These are phyloP conservation scores for Aspergillus sp. DNA, from an alignment of 2,329 filamentous ascomycete species.

Conservation along the genomic window DNA sequence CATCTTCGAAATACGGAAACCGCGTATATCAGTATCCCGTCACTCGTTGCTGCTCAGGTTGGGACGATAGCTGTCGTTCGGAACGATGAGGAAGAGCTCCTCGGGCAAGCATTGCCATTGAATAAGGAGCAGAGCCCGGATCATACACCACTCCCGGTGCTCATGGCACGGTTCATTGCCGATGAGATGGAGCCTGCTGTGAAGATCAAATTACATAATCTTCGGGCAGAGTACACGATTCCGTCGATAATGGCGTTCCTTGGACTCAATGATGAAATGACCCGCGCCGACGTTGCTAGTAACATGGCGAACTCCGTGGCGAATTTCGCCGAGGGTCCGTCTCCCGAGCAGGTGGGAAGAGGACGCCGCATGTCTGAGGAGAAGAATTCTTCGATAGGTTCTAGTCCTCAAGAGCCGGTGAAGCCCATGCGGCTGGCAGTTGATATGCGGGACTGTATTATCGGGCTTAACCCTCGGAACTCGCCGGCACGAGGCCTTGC, in stretches of 20 bases:
- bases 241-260: conserved; percentile 73
- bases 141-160: conserved; percentile 44
- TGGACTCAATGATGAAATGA: conserved; percentile 58
- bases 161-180: conserved; percentile 84
- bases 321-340: conserved; percentile 57
- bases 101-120: conserved; percentile 52
- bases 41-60: conserved; percentile 70
- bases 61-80: conserved; percentile 54
- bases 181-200: conserved; percentile 90
- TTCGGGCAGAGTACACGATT: conserved; percentile 83
- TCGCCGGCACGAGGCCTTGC: conserved; percentile 67
- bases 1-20: conserved; percentile 57
- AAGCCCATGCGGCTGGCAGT: conserved; percentile 51
- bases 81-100: conserved; percentile 61
- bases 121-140: conserved; percentile 11
- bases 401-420: conserved; percentile 16
- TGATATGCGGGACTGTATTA: conserved; percentile 68
- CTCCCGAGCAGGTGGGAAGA: conserved; percentile 11
- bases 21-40: conserved; percentile 76
- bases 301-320: conserved; percentile 72
- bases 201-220: conserved; percentile 76
- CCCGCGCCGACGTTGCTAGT: conserved; percentile 63
- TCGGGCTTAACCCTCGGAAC: conserved; percentile 76
- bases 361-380: conserved; percentile 5
- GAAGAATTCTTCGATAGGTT: conserved; percentile 7